Conservation (phyloP, 352 stramenopile genomes). For the Pythium brachiatum region DNA sequence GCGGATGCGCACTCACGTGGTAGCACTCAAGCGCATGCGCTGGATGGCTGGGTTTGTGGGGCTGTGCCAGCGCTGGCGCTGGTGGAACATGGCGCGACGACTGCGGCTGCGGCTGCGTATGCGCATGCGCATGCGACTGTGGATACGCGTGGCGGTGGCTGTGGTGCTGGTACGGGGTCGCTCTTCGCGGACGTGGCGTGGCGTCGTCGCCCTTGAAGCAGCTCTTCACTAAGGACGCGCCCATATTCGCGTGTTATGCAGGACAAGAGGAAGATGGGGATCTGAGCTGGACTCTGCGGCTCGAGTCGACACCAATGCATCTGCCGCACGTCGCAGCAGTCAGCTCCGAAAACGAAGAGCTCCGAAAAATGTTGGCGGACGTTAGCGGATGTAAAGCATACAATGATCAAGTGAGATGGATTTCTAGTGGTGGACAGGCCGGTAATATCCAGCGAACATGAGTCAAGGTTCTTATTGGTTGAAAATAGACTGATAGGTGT, state of each 20-base stretch:
- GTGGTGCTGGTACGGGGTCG: slow-evolving; percentile 1
- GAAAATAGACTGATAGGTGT: neutral
- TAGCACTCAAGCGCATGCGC: slow-evolving; percentile 11
- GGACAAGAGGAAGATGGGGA: neutral
- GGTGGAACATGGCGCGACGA: neutral
- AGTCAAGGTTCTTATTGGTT: slow-evolving; percentile 4
- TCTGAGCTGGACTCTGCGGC: neutral
- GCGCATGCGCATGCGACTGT: neutral
- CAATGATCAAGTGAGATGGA: slow-evolving; percentile 1
- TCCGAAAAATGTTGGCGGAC: slow-evolving; percentile 6
- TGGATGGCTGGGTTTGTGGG: slow-evolving; percentile 10
- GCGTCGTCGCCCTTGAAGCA: slow-evolving; percentile 27
- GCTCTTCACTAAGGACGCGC: slow-evolving; percentile 35
- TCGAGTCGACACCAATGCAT: neutral
- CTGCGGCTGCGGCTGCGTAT: neutral
- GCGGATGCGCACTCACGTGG: slow-evolving; percentile 3
- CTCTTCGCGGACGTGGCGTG: neutral
- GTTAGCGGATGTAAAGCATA: slow-evolving; percentile 16
- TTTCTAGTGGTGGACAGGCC: neutral
- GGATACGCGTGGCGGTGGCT: slow-evolving; percentile 1
- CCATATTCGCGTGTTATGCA: slow-evolving; percentile 24
- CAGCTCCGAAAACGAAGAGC: slow-evolving; percentile 1
- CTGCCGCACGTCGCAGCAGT: neutral
- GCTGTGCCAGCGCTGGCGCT: neutral
- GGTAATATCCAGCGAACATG: neutral